Evolutionary conservation across 257 asterid genomes (phyloP), one percentile per base, ranked within the genome.

Genomic region (Lantana camara): DNA sequence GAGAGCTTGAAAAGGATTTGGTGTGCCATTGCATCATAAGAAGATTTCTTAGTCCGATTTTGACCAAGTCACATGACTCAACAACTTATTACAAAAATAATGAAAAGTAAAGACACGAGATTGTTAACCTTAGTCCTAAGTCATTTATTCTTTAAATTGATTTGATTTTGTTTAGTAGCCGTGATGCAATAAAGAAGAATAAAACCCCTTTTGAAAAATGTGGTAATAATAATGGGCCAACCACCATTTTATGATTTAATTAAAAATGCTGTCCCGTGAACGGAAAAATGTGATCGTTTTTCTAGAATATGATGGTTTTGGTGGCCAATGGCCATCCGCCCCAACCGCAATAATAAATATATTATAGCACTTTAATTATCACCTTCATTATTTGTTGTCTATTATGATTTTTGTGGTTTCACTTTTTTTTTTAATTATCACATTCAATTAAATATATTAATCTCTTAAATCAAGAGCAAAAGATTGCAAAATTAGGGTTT

Each of bases 21-120:
- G 70, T 70, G 65, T 11, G 38, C 41, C 0, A 52, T 53, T 53
- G 49, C 64, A 42, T 62, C 69, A 60, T 4, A 27, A 51, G 27
- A n/a, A n/a, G 27, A 27, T 49, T 24, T 47, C 50, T 29, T 9
- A 27, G 8, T 60, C 63, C 40, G n/a, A n/a, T n/a, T n/a, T n/a
- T n/a, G n/a, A 30, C 7, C 35, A 30, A 30, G 3, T 30, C 48
- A 42, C 48, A n/a, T 4, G 21, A 44, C 9, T n/a, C n/a, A n/a
- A n/a, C n/a, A n/a, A n/a, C n/a, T n/a, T n/a, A n/a, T n/a, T n/a
- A n/a, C n/a, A n/a, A 41, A 12, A 11, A 14, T 2, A 37, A 12
- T 9, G 17, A 49, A 21, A 49, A 49, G 9, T 11, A 17, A 20
- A 17, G 1, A 19, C 24, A 20, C 63, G 4, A 30, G 14, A 54